Conservation (phyloP, 1,139 yeast genomes). For the Zygotorulaspora mrakii region DNA sequence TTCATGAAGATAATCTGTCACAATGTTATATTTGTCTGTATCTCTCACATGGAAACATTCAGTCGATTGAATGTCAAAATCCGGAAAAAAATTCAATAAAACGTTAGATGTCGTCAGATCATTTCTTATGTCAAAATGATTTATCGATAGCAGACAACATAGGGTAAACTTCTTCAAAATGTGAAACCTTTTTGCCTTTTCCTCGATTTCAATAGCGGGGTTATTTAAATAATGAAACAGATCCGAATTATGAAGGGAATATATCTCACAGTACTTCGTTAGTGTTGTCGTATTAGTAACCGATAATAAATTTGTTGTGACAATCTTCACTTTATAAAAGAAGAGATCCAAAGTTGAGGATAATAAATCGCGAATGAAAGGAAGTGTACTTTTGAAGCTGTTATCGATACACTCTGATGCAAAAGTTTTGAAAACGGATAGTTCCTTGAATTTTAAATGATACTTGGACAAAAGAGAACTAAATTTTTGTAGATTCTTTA, state of each 20-base stretch:
- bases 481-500: slow-evolving; percentile 19
- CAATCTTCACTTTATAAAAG: slow-evolving; percentile 19
- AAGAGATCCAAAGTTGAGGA: slow-evolving; percentile 23
- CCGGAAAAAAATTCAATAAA: slow-evolving; percentile 11
- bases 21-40: slow-evolving; percentile 7
- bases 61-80: slow-evolving; percentile 3
- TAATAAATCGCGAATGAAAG: slow-evolving; percentile 19
- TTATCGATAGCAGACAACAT: slow-evolving; percentile 24
- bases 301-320: slow-evolving; percentile 17
- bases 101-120: slow-evolving; percentile 6
- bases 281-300: slow-evolving; percentile 18
- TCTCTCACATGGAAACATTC: not conserved
- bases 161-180: slow-evolving; percentile 24
- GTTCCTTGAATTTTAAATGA: slow-evolving; percentile 21
- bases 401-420: slow-evolving; percentile 8
- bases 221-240: slow-evolving; percentile 19
- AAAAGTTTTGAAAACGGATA: slow-evolving; percentile 18
- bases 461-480: slow-evolving; percentile 24
- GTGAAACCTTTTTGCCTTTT: slow-evolving; percentile 22
- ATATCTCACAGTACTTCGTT: slow-evolving; percentile 25
- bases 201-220: slow-evolving; percentile 16
- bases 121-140: slow-evolving; percentile 1
- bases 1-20: slow-evolving; percentile 9
- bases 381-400: slow-evolving; percentile 6
- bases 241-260: slow-evolving; percentile 21